Base-by-base conservation (phyloP, 1,284 basidiomycete genomes). In the Cryptococcus sp. region DNA sequence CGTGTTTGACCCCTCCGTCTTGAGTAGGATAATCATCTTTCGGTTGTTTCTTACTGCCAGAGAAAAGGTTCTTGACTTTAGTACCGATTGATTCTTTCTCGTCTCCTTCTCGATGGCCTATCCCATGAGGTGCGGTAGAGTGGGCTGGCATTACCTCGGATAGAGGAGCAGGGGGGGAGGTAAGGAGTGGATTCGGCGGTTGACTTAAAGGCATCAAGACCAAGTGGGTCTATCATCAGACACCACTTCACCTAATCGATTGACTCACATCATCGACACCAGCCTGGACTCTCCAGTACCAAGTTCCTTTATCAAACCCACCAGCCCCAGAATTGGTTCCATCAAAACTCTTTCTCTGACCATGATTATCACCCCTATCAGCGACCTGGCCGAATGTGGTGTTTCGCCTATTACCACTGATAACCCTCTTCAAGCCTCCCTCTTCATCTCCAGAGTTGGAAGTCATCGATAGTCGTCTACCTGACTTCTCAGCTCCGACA, bases 211-310 rank as follows among this genome's bases (percentile, higher is more conserved):
- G 70, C 2, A 72, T 53, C 41, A 73, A 60, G 42, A 71, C 53
- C 43, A 73, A 60, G 47, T 64, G 62, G 47, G 62, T 55, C 71
- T 73, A 54, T n/a, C n/a, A n/a, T n/a, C n/a, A n/a, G 22, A 28
- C 21, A 16, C 19, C 14, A 45, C 9, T 25, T 48, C n/a, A 10
- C n/a, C n/a, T 36, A n/a, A 36, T 10, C n/a, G 34, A n/a, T 36
- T 9, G 2, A 62, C 69, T 64, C 54, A 72, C 71, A 14, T 67
- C 62, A 10, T 54, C 63, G 2, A 66, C 64, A 31, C 71, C 71
- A 7, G 61, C 67, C 31, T 64, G 66, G 28, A 66, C 66, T 31
- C 69, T 57, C 71, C 71, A 73, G 56, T 66, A 73, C 67, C 67
- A 73, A 32, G 55, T 66, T 1, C 70, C 70, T 40, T 61, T 60